Base-by-base conservation (phyloP, 139 green algal genomes). In the Chlamydomonas eustigma region DNA sequence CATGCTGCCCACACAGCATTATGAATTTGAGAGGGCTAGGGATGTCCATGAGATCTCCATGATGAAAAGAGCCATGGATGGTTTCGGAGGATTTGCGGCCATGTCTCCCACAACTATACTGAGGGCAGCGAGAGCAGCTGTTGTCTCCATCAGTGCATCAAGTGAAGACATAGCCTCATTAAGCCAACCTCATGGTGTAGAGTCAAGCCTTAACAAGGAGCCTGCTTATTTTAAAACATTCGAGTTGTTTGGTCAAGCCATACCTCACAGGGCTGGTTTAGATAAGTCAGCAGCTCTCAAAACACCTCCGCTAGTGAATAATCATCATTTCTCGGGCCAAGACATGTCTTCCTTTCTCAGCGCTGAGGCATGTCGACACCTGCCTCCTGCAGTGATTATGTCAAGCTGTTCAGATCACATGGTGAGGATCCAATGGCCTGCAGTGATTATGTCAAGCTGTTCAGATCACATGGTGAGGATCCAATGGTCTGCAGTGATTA, bases 51-150 rank as follows among this genome's bases (percentile, higher is more conserved):
- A 89, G 66, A 78, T 96, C 52, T 91, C 80, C 18, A 96, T 91
- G 28, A 97, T 97, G 93, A 84, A 89, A 76, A 80, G 92, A 0
- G 93, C 92, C 0, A 80, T 92, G 75, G 90, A 87, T 2, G 93
- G 91, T 5, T 52, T 32, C 2, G 25, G 80, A 0, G 39, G 58
- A 24, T 96, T 97, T 77, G 71, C 77, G 1, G 44, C 76, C 0
- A 82, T 89, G 24, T 97, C 92, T 1, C 92, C 92, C 0, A 76
- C 83, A 1, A 35, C 69, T 36, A 34, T 52, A 3, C 5, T n/a
- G 12, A 65, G 24, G 1, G 18, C 2, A 3, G 4, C 50, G 1
- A 24, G 2, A 28, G 51, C 64, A 68, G n/a, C 38, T 52, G 38
- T 39, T 50, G 38, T 22, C 12, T 39, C 28, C 2, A 34, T 18